phyloP scores from a whole-genome alignment of 345 rosid genomes.

The Cardamine occulta region DNA sequence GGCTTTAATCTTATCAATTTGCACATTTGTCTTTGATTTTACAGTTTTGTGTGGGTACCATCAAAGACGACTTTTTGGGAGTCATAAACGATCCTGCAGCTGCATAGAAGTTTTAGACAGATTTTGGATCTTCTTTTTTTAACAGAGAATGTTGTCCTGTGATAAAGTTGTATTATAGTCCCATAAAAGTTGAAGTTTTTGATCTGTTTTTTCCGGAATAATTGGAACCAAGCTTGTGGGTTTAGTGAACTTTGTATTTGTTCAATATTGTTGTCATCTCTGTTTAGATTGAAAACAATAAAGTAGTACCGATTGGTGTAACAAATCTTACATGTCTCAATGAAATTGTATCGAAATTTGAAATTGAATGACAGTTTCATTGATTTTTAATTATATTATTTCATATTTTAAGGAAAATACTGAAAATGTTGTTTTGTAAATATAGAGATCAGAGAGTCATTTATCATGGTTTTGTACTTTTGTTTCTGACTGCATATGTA shows the following conservation, averaged over 20 bases:
- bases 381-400: not conserved
- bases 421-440: not conserved
- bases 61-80: constrained; percentile 92
- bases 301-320: not conserved
- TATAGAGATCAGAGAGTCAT: not conserved
- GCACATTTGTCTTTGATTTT: constrained; percentile 20
- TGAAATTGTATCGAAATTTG: not conserved
- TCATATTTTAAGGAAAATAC: not conserved
- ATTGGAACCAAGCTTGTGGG: constrained; percentile 14
- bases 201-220: not conserved
- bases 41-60: constrained; percentile 97
- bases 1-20: not conserved
- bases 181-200: constrained; percentile 4
- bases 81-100: constrained; percentile 88
- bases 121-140: constrained; percentile 15
- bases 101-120: constrained; percentile 43
- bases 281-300: not conserved
- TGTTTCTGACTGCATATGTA: too few relatives aligned
- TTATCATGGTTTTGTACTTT: too few relatives aligned
- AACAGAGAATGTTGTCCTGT: constrained; percentile 8
- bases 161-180: constrained; percentile 33
- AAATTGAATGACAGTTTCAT: not conserved
- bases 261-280: constrained; percentile 1
- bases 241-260: constrained; percentile 13
- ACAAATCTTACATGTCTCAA: not conserved